These are phyloP conservation scores for Lupinus albus DNA, from an alignment of 306 rosid species.

Conservation along the genomic window DNA sequence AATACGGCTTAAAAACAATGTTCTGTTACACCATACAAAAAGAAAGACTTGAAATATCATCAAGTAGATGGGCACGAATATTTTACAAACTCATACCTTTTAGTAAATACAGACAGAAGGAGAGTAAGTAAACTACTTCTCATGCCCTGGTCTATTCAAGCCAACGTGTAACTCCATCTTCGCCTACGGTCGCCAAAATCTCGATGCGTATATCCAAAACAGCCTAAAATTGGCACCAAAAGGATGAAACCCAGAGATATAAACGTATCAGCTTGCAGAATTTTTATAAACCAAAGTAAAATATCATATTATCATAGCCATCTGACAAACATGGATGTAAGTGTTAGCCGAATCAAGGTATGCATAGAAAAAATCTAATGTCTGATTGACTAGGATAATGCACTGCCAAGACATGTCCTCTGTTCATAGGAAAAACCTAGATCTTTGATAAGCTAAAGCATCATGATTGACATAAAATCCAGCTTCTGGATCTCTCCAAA, in stretches of 20 bases:
- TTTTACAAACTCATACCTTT: slow-evolving; percentile 52
- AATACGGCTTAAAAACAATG: slow-evolving; percentile 5
- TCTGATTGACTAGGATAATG: neutral
- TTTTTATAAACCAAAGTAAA: slow-evolving; percentile 3
- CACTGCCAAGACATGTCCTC: neutral
- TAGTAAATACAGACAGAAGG: slow-evolving; percentile 34
- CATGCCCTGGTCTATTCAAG: slow-evolving; percentile 55
- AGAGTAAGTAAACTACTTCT: neutral
- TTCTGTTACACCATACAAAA: slow-evolving; percentile 23
- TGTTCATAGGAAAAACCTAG: slow-evolving; percentile 21
- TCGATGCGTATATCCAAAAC: slow-evolving; percentile 82
- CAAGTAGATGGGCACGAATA: slow-evolving; percentile 19
- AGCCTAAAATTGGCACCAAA: slow-evolving; percentile 60
- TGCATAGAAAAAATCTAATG: neutral
- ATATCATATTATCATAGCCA: neutral
- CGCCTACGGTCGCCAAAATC: slow-evolving; percentile 79
- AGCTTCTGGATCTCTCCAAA: slow-evolving; percentile 11
- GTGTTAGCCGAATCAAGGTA: slow-evolving; percentile 12
- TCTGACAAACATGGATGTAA: slow-evolving; percentile 13
- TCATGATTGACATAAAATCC: neutral
- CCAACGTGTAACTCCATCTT: slow-evolving; percentile 97
- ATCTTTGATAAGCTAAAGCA: slow-evolving; percentile 17
- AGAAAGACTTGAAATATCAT: slow-evolving; percentile 13
- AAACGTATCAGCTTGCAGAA: slow-evolving; percentile 30
- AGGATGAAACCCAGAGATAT: slow-evolving; percentile 12